Evolutionary conservation across 768 basidiomycete genomes (phyloP).

Genomic region (Rhodocollybia butyracea): DNA sequence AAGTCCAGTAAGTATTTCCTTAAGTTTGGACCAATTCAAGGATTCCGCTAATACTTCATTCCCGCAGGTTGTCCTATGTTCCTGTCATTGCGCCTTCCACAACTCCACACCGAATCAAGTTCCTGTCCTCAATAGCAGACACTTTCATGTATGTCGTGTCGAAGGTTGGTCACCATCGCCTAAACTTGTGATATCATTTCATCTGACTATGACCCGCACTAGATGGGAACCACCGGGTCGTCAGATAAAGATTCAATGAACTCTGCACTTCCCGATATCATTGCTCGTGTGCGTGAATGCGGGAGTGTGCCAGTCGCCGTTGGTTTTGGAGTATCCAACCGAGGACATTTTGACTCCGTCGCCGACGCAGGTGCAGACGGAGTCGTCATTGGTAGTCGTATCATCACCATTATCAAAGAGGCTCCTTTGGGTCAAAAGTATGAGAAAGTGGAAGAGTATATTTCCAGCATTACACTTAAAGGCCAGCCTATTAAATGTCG

Average conservation of each 20-base stretch:
- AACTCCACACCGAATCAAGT: slow-evolving; percentile 80
- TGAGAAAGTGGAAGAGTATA: slow-evolving; percentile 65
- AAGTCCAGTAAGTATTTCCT: slow-evolving; percentile 60
- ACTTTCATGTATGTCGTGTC: slow-evolving; percentile 99
- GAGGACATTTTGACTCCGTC: slow-evolving; percentile 84
- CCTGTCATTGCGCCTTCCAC: slow-evolving; percentile 96
- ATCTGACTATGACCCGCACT: slow-evolving; percentile 10
- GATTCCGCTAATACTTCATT: too few species aligned
- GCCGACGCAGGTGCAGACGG: slow-evolving; percentile 87
- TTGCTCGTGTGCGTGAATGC: slow-evolving; percentile 76
- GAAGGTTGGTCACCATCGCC: slow-evolving; percentile 52
- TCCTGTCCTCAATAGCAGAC: slow-evolving; percentile 91
- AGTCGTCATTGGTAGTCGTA: slow-evolving; percentile 87
- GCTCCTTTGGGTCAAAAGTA: slow-evolving; percentile 48
- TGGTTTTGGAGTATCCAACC: slow-evolving; percentile 93
- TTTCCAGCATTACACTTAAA: slow-evolving; percentile 61
- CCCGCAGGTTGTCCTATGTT: slow-evolving; percentile 81
- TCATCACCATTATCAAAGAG: slow-evolving; percentile 77
- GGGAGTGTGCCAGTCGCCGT: slow-evolving; percentile 86
- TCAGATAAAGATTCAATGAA: slow-evolving; percentile 72
- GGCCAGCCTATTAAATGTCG: slow-evolving; percentile 32
- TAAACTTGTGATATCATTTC: slow-evolving; percentile 11
- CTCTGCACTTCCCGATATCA: slow-evolving; percentile 73
- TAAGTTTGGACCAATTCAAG: slow-evolving; percentile 1
- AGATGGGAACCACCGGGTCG: slow-evolving; percentile 99